Percentiles rank a stretch among this genome's conserved stretches.
Evolutionary conservation across 257 asterid genomes (phyloP).

Genomic region (Solanum virginianum): DNA sequence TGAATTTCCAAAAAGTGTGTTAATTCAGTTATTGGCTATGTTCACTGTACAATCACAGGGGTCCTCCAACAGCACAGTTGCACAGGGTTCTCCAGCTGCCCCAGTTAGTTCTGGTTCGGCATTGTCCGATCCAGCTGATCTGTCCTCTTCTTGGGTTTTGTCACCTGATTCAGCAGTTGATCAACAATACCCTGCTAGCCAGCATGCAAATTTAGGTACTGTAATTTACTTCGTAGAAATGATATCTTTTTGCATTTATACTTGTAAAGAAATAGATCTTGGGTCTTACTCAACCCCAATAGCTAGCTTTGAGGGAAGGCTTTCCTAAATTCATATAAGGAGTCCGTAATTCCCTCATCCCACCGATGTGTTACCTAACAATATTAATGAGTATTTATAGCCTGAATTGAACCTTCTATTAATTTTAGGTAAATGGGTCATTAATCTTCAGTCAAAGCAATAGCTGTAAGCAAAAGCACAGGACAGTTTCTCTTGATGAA

Average conservation of each 20-base stretch:
- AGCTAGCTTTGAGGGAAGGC: no score
- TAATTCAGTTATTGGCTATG: neutral
- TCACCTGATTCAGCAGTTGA: constrained; percentile 24
- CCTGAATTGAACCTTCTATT: neutral
- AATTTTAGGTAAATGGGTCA: neutral
- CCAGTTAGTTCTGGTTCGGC: constrained; percentile 34
- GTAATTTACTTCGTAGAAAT: neutral
- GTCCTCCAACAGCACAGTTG: constrained; percentile 56
- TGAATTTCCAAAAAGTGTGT: neutral
- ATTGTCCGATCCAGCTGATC: constrained; percentile 22
- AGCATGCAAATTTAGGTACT: constrained; percentile 19
- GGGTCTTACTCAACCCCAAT: no score
- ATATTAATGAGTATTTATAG: neutral
- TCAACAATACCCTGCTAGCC: constrained; percentile 4
- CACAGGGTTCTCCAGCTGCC: constrained; percentile 60
- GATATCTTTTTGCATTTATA: neutral
- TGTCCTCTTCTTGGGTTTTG: constrained; percentile 17
- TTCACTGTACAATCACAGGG: constrained; percentile 34
- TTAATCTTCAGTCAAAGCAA: neutral
- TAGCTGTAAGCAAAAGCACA: neutral
- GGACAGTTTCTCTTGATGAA: neutral
- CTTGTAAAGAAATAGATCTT: neutral
- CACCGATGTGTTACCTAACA: no score
- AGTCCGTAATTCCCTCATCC: no score
- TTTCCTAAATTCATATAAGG: no score